A percentile compares a stretch with the other conserved stretches of the same genome.
phyloP scores from a whole-genome alignment of 179 eudicot genomes.

The Monotropa hypopitys region DNA sequence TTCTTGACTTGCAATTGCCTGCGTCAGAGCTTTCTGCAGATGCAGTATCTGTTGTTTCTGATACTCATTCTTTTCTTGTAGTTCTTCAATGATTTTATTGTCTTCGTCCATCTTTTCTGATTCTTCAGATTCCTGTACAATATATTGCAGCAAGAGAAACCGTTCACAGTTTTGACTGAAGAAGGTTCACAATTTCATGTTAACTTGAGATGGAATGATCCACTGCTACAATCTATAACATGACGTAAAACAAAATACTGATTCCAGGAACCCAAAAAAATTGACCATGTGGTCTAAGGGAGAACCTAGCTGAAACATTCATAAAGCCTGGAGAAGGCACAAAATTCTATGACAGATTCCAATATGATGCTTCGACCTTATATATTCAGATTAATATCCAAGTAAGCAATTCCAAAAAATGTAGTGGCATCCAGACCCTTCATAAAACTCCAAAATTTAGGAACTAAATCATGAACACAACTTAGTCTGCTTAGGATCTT shows the following conservation, averaged over 20 bases:
- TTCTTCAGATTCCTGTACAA: slow-evolving; percentile 76
- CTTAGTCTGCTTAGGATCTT: background rate
- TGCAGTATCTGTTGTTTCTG: slow-evolving; percentile 54
- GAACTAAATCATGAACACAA: background rate
- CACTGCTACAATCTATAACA: slow-evolving; percentile 2
- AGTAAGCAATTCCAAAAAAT: background rate
- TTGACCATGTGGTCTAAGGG: background rate
- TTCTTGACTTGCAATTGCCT: slow-evolving; percentile 70
- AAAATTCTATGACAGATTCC: background rate
- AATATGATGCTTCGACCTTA: background rate
- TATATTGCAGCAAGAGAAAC: slow-evolving; percentile 18
- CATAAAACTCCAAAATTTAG: background rate
- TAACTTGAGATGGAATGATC: slow-evolving; percentile 10
- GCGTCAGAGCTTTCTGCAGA: slow-evolving; percentile 73
- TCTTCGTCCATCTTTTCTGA: slow-evolving; percentile 99
- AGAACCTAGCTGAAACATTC: background rate
- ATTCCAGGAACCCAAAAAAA: background rate
- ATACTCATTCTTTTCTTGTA: slow-evolving; percentile 48
- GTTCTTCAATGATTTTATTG: slow-evolving; percentile 74
- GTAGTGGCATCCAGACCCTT: background rate
- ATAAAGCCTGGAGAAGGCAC: background rate
- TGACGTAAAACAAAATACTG: background rate
- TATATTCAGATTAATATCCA: background rate
- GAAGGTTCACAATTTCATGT: slow-evolving; percentile 6
- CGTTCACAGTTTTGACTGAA: slow-evolving; percentile 18